These are phyloP conservation scores for Taiozyma onychis DNA, from an alignment of 1,139 yeast species.

Conservation along the genomic window DNA sequence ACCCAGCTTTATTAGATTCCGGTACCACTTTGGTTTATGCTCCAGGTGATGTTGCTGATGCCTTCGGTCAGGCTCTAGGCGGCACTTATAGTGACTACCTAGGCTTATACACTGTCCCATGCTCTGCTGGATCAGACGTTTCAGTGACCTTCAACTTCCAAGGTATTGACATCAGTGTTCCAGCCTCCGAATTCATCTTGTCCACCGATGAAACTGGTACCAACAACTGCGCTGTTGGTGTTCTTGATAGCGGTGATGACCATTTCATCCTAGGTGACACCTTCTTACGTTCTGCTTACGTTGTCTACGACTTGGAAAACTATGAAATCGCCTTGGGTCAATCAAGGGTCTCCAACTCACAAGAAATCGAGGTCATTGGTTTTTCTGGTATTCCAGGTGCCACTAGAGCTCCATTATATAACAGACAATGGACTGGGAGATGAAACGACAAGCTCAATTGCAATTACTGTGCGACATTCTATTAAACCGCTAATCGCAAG, in stretches of 20 bases:
- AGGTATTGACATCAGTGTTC: constrained; percentile 39
- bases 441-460: background rate
- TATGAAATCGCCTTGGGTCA: constrained; percentile 64
- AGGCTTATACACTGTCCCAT: constrained; percentile 7
- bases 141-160: constrained; percentile 43
- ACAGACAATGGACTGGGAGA: constrained; percentile 4
- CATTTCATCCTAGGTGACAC: constrained; percentile 59
- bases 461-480: background rate
- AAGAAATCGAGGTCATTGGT: constrained; percentile 38
- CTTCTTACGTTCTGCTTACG: constrained; percentile 66
- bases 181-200: constrained; percentile 10
- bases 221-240: constrained; percentile 22
- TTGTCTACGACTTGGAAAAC: constrained; percentile 71
- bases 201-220: constrained; percentile 7
- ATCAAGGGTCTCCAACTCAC: constrained; percentile 36
- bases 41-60: constrained; percentile 35
- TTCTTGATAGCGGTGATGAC: constrained; percentile 24
- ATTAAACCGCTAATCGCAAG: no score
- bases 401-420: constrained; percentile 29
- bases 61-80: constrained; percentile 32
- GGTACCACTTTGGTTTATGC: constrained; percentile 57
- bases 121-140: constrained; percentile 2
- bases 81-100: constrained; percentile 26
- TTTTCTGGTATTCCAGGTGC: constrained; percentile 42
- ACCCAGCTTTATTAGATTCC: constrained; percentile 52